Evolutionary conservation across 2,329 filamentous ascomycete species (phyloP).

Genomic region (Alternaria sp.): DNA sequence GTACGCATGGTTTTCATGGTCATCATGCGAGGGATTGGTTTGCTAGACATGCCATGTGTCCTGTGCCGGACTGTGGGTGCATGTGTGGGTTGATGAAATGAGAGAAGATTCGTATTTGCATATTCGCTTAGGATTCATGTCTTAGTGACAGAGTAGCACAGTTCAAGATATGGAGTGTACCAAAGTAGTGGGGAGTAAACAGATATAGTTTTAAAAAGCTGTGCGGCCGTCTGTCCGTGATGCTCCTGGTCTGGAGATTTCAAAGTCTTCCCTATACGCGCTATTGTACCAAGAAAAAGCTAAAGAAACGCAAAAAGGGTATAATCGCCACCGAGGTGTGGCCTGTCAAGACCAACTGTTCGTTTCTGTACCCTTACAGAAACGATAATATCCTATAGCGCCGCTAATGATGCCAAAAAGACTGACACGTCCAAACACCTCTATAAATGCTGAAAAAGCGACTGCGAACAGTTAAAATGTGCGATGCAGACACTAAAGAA

Average conservation of each 20-base stretch:
- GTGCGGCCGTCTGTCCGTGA: background rate
- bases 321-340: conserved; percentile 21
- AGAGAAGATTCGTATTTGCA: background rate
- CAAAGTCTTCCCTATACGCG: background rate
- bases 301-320: conserved; percentile 22
- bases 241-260: background rate
- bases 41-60: conserved; percentile 59
- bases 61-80: conserved; percentile 62
- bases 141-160: background rate
- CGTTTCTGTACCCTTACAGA: background rate
- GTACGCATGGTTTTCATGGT: conserved; percentile 69
- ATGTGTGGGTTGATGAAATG: conserved; percentile 55
- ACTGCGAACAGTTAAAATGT: background rate
- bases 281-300: background rate
- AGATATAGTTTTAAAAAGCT: background rate
- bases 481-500: background rate
- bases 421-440: conserved; percentile 13
- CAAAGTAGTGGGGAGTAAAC: background rate
- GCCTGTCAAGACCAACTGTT: conserved; percentile 10
- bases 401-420: conserved; percentile 14
- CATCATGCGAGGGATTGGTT: conserved; percentile 70
- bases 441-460: conserved; percentile 17
- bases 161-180: background rate
- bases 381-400: conserved; percentile 15
- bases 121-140: background rate